Evolutionary conservation across 257 asterid genomes (phyloP), one percentile per base, ranked within the genome.

Genomic region (Solanum sejunctum): DNA sequence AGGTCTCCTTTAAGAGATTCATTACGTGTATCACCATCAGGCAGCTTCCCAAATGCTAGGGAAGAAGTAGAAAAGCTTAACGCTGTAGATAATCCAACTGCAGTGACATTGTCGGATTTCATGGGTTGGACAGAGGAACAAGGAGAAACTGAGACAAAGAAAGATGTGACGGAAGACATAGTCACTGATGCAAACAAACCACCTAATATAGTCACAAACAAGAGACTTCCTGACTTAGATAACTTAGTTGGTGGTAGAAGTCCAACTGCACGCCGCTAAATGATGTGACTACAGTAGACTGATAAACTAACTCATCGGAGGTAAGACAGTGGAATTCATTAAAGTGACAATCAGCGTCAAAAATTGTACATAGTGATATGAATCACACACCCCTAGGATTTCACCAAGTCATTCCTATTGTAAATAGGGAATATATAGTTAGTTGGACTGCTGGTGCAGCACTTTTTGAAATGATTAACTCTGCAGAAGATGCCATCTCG

Each of bases 181-280:
- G 87, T 84, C 51, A 47, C 16, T n/a, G 89, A 88, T 47, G 3
- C 73, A 49, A 86, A 84, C 83, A 92, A 92, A 88, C 90, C 93
- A 49, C 87, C 89, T 12, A 83, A 69, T 83, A 15, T 89, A 67
- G 81, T 61, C 75, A 84, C 94, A 72, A 88, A 83, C 93, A 92
- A 91, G 91, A 93, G 82, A 87, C 21, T 86, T 55, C 91, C 97
- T 56, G 94, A 94, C 89, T 92, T 95, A 89, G 98, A 93, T 85
- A 85, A 83, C 82, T 86, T 94, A 86, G 98, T 95, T 41, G 97
- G 94, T 83, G 64, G 87, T 26, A 92, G 94, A 90, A 96, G 98
- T 90, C 99, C 98, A 20, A 90, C 92, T 11, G 92, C 96, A 12
- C 95, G 99, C 64, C 97, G 92, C 90, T 95, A 87, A 88, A 69